Conservation (phyloP, 495 filamentous ascomycete species). For the Aspergillus baeticus region DNA sequence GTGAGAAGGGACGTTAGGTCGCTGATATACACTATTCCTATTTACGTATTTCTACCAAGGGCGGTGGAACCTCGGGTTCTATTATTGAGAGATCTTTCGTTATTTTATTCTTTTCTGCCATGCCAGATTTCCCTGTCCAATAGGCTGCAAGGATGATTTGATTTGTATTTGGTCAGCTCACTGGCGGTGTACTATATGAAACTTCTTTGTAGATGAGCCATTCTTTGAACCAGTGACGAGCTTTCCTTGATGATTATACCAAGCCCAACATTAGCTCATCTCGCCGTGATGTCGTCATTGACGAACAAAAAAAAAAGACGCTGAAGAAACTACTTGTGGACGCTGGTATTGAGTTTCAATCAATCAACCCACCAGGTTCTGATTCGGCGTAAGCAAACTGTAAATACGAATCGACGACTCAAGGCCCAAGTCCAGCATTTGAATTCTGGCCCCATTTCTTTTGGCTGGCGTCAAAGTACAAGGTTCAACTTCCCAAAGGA, state of each 20-base stretch:
- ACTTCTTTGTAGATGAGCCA: neutral
- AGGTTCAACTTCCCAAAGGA: neutral
- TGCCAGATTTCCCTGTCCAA: constrained; percentile 2
- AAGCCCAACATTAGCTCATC: too few relatives aligned
- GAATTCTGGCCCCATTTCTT: neutral
- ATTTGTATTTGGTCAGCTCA: neutral
- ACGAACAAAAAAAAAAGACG: too few relatives aligned
- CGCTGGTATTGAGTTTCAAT: too few relatives aligned
- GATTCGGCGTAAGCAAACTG: too few relatives aligned
- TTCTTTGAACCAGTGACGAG: neutral
- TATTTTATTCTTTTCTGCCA: neutral
- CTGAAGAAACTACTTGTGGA: too few relatives aligned
- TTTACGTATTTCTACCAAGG: neutral
- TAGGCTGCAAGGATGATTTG: neutral
- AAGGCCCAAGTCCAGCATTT: neutral
- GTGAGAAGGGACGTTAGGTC: neutral
- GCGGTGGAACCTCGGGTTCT: neutral
- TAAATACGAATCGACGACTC: too few relatives aligned
- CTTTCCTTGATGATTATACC: too few relatives aligned
- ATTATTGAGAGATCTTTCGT: constrained; percentile 4
- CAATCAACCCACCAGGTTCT: too few relatives aligned
- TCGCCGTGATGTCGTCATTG: too few relatives aligned
- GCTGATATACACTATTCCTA: constrained; percentile 1
- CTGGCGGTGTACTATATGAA: neutral
- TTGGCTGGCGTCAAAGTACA: constrained; percentile 2